A percentile compares a stretch with the other conserved stretches of the same genome.
These are phyloP conservation scores for Solanum pennellii DNA, from an alignment of 257 asterid genomes.

Conservation along the genomic window DNA sequence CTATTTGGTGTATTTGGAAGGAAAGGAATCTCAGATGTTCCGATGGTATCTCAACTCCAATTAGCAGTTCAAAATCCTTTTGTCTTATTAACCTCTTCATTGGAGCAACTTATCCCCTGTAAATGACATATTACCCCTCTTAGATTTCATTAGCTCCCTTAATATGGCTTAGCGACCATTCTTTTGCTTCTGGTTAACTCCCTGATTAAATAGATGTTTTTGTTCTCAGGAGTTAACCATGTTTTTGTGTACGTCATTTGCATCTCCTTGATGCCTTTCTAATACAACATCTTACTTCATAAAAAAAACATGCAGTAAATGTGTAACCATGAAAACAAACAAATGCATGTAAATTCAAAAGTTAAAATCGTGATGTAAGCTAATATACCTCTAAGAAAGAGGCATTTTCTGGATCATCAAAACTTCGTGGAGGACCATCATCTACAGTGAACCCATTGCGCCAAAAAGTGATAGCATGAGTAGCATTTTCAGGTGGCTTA, in stretches of 20 bases:
- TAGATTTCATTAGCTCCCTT: not conserved
- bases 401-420: constrained; percentile 71
- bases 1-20: not conserved
- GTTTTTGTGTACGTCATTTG: not conserved
- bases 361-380: not conserved
- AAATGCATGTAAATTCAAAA: not conserved
- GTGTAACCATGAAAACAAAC: not conserved
- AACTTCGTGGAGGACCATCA: constrained; percentile 64
- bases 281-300: not conserved
- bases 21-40: not conserved
- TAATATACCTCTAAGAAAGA: constrained; percentile 59
- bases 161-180: not conserved
- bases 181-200: not conserved
- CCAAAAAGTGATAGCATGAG: constrained; percentile 51
- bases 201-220: not conserved
- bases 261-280: not conserved
- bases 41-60: not conserved
- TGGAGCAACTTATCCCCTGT: not conserved
- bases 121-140: not conserved
- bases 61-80: no score
- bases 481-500: constrained; percentile 40
- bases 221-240: not conserved
- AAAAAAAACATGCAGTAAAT: not conserved
- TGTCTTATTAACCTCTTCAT: not conserved
- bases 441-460: constrained; percentile 72